Evolutionary conservation across 2,329 filamentous ascomycete species (phyloP).

Genomic region (Ceratocystis cubensis): DNA sequence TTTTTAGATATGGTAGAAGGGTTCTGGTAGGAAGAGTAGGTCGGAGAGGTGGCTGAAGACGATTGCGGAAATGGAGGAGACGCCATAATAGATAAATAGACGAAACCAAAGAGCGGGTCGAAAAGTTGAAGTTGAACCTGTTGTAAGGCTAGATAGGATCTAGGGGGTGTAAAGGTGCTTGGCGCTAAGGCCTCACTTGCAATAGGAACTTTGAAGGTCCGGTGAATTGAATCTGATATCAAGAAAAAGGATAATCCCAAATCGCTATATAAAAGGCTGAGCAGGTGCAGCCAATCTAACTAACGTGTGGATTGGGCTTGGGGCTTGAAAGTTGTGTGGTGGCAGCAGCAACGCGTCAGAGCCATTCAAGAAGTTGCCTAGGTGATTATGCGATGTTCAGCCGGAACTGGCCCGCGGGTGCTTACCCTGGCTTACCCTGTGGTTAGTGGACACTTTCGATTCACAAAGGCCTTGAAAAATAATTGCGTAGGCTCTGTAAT

Average conservation of each 20-base stretch:
- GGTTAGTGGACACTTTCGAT: neutral
- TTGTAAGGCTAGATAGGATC: neutral
- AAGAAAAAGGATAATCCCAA: neutral
- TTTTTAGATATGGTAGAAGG: constrained; percentile 46
- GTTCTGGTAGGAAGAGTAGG: constrained; percentile 38
- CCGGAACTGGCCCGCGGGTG: neutral
- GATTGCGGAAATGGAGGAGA: constrained; percentile 43
- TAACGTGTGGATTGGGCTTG: neutral
- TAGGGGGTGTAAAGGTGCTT: neutral
- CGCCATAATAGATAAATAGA: constrained; percentile 33
- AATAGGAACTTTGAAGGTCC: neutral
- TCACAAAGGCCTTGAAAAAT: neutral
- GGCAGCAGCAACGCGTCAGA: neutral
- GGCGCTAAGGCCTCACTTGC: constrained; percentile 5
- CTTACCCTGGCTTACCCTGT: neutral
- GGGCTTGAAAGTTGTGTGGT: neutral
- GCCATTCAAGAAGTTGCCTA: neutral
- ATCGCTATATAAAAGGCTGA: too few species aligned
- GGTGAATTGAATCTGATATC: neutral
- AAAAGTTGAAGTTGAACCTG: neutral
- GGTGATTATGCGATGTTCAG: constrained; percentile 3
- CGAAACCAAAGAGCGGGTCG: neutral
- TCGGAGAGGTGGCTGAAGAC: constrained; percentile 43
- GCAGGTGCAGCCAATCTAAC: too few species aligned
- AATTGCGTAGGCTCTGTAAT: too few species aligned